Percentiles rank a stretch among this genome's conserved stretches.
phyloP scores from a whole-genome alignment of 768 basidiomycete genomes.

The Russula olivacea region DNA sequence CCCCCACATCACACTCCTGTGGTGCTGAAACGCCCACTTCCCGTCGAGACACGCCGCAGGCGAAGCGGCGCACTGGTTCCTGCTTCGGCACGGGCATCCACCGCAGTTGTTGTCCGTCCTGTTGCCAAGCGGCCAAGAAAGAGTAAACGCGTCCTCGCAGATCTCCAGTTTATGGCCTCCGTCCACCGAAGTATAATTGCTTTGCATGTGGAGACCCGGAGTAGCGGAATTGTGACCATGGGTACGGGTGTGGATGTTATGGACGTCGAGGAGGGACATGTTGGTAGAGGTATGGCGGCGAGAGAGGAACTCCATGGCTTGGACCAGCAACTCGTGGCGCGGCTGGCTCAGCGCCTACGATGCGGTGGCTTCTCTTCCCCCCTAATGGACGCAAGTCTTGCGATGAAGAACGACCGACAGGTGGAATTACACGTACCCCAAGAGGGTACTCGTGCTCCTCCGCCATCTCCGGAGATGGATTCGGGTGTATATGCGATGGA shows the following conservation, averaged over 20 bases:
- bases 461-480: conserved; percentile 22
- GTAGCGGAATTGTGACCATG: not conserved
- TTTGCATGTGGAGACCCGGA: conserved; percentile 3
- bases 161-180: conserved; percentile 23
- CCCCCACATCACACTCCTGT: conserved; percentile 1
- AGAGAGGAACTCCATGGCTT: conserved; percentile 13
- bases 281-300: not conserved
- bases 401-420: not conserved
- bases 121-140: conserved; percentile 23
- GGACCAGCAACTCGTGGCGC: conserved; percentile 18
- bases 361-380: conserved; percentile 11
- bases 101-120: conserved; percentile 5
- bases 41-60: conserved; percentile 13
- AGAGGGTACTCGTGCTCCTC: conserved; percentile 21
- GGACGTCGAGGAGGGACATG: conserved; percentile 7
- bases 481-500: conserved; percentile 11
- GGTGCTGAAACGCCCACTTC: conserved; percentile 18
- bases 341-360: conserved; percentile 14
- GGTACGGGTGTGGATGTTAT: not conserved
- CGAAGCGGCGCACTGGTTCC: conserved; percentile 19
- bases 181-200: conserved; percentile 23
- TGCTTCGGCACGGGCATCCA: conserved; percentile 2
- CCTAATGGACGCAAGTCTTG: conserved; percentile 3
- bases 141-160: conserved; percentile 24
- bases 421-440: not conserved